Percentiles rank a stretch among this genome's conserved stretches.
phyloP scores from a whole-genome alignment of 1,284 basidiomycete genomes.

The Moniliophthora roreri region DNA sequence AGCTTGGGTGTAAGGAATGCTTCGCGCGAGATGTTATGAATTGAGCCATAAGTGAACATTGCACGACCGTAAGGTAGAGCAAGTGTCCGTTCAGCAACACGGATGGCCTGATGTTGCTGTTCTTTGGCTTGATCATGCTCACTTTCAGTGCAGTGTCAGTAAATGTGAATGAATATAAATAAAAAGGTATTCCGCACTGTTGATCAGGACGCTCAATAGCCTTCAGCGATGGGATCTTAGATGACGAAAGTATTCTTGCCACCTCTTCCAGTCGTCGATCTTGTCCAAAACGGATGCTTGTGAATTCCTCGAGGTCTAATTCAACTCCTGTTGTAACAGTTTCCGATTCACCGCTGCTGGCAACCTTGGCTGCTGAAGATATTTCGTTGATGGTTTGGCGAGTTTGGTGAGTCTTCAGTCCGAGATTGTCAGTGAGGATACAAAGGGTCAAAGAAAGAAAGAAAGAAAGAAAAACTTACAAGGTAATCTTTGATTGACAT shows the following conservation, averaged over 20 bases:
- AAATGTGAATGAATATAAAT: background rate
- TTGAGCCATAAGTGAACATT: conserved; percentile 84
- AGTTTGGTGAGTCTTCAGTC: conserved; percentile 45
- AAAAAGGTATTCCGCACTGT: conserved; percentile 45
- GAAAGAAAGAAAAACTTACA: conserved; percentile 30
- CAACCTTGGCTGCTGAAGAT: conserved; percentile 46
- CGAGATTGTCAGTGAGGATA: too few species aligned
- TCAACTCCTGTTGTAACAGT: conserved; percentile 63
- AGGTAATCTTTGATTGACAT: conserved; percentile 56
- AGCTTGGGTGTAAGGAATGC: conserved; percentile 80
- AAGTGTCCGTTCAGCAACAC: conserved; percentile 82
- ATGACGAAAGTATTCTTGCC: conserved; percentile 83
- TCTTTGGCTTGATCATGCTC: conserved; percentile 81
- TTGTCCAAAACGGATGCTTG: conserved; percentile 82
- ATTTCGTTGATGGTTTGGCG: conserved; percentile 54
- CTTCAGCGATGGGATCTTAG: conserved; percentile 63
- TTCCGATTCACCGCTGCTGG: conserved; percentile 53
- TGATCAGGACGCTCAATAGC: conserved; percentile 71
- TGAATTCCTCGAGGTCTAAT: conserved; percentile 69
- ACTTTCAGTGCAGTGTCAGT: conserved; percentile 34
- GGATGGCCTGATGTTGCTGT: conserved; percentile 76
- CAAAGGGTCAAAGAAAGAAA: conserved; percentile 8
- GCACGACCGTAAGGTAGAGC: conserved; percentile 85
- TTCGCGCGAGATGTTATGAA: conserved; percentile 70
- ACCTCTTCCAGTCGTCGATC: conserved; percentile 88